Conservation (phyloP, 2,329 filamentous ascomycete genomes). For the Colletotrichum sp. region DNA sequence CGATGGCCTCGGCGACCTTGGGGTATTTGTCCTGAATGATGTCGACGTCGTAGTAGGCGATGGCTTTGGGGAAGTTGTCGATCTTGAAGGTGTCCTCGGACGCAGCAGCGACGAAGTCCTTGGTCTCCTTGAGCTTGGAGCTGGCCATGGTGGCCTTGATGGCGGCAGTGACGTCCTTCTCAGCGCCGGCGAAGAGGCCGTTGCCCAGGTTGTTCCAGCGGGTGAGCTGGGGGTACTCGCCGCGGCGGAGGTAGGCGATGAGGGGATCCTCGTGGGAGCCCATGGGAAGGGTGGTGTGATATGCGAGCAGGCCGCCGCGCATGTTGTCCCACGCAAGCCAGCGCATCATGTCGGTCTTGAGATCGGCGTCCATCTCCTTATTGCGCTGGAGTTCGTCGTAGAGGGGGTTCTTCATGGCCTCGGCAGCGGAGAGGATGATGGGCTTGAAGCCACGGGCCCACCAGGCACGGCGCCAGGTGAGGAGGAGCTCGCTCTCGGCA, state of each 20-base stretch:
- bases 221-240: conserved; percentile 75
- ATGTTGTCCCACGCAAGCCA: conserved; percentile 96
- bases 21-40: conserved; percentile 71
- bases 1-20: conserved; percentile 67
- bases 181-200: conserved; percentile 76
- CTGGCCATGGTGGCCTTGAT: conserved; percentile 66
- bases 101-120: conserved; percentile 68
- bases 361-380: conserved; percentile 60
- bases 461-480: conserved; percentile 93
- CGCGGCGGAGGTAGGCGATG: conserved; percentile 75
- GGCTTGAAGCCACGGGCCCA: conserved; percentile 94
- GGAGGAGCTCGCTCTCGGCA: conserved; percentile 78
- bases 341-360: conserved; percentile 76
- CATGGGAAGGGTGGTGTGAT: conserved; percentile 87
- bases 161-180: conserved; percentile 65
- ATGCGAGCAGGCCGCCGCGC: conserved; percentile 80
- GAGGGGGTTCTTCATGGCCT: conserved; percentile 83
- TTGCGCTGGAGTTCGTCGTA: conserved; percentile 72
- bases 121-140: conserved; percentile 59
- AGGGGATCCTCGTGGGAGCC: conserved; percentile 74
- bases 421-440: conserved; percentile 77
- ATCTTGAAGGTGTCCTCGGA: conserved; percentile 65
- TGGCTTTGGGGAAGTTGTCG: conserved; percentile 67
- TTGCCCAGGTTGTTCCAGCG: conserved; percentile 75
- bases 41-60: conserved; percentile 79